Base-by-base conservation (phyloP, 1,284 basidiomycete species). In the Neolentinus lepideus region DNA sequence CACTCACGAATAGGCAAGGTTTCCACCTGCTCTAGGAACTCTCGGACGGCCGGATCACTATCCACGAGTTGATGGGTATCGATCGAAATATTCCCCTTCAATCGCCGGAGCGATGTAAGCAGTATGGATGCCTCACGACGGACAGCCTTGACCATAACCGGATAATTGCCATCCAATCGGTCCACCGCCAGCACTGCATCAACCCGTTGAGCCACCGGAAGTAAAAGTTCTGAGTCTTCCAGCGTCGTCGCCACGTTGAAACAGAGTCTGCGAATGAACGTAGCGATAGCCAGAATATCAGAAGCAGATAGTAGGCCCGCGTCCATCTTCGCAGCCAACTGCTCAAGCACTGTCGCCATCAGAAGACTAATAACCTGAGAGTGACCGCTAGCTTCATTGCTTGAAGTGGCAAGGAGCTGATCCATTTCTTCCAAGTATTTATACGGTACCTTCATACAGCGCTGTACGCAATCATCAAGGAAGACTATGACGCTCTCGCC, bases 361-460 rank as follows among this genome's bases (percentile, higher is more conserved):
- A 96, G 73, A 0, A 91, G 90, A 60, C 88, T 92, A 36, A 43
- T 54, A 29, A 62, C 53, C 24, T 53, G 57, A 54, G 57, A 26
- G 43, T 54, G 55, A 2, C 50, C 57, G 16, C 58, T 36, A 19
- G 21, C 45, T 29, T 35, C 46, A 43, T 14, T 19, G 38, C 33
- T 22, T 22, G 31, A 36, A 55, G 52, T 12, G 9, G 6, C 16
- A n/a, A 24, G 36, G 11, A 79, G 60, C 0, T 65, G 58, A 26
- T 75, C 74, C 55, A 80, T 67, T 11, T 86, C 84, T 64, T 98
- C 94, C 55, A 96, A 77, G 66, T 97, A 98, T 35, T 85, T 81
- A 67, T 95, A 92, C 0, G 93, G 90, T 0, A 87, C 90, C 71
- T 91, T 94, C 59, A 87, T 65, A 61, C 88, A 93, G n/a, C 92